A percentile compares a stretch with the other conserved stretches of the same genome.
phyloP scores from a whole-genome alignment of 2,329 filamentous ascomycete genomes.

The Pseudogymnoascus sp. region DNA sequence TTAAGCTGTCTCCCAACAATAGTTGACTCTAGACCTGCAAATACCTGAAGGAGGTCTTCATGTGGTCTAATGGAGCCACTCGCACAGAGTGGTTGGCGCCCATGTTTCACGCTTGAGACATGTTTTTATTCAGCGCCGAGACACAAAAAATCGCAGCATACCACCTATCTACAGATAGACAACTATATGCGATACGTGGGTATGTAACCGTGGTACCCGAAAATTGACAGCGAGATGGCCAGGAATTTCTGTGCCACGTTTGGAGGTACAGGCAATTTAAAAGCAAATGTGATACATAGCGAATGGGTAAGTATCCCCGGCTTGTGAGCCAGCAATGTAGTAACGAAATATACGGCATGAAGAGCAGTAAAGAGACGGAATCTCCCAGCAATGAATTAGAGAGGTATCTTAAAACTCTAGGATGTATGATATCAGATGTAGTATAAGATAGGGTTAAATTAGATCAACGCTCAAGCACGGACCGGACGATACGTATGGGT shows the following conservation, averaged over 20 bases:
- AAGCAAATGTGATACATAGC: neutral
- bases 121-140: neutral
- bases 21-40: neutral
- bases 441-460: neutral
- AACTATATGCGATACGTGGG: neutral
- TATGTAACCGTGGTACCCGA: neutral
- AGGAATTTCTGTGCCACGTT: constrained; percentile 3
- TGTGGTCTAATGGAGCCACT: neutral
- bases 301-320: neutral
- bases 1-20: neutral
- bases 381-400: neutral
- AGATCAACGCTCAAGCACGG: neutral
- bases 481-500: neutral
- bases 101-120: neutral
- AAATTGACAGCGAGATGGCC: neutral
- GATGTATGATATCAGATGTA: too few relatives aligned
- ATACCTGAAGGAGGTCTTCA: neutral
- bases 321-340: neutral
- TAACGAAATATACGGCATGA: neutral
- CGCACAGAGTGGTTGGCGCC: neutral
- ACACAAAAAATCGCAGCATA: neutral
- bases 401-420: neutral
- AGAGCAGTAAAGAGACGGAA: neutral
- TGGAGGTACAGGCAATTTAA: neutral
- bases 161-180: neutral